phyloP scores from a whole-genome alignment of 805 yeast species.

The Wickerhamiella sorbophila region DNA sequence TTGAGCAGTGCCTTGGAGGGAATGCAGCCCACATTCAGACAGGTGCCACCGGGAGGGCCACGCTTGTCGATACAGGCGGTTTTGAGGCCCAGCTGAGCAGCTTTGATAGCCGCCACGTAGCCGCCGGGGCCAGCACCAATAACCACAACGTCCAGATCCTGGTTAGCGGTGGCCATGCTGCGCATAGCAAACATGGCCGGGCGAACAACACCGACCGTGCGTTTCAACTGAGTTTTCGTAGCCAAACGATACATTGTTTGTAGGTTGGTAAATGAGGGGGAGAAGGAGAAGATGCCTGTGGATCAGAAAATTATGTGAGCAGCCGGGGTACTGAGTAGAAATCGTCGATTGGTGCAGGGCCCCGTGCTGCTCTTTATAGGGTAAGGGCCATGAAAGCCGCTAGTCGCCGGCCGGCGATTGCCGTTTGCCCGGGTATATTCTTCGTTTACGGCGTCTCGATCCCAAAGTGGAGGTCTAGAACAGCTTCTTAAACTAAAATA shows the following conservation, averaged over 20 bases:
- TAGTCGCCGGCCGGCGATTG: too few species aligned
- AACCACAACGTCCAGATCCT: constrained; percentile 76
- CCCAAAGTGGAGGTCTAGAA: too few species aligned
- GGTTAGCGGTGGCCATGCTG: constrained; percentile 21
- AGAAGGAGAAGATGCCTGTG: not conserved
- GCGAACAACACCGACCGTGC: not conserved
- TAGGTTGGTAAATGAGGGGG: not conserved
- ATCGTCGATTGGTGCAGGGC: too few species aligned
- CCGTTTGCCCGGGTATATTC: too few species aligned
- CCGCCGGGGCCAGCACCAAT: constrained; percentile 99
- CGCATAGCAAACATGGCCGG: constrained; percentile 6
- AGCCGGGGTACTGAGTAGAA: too few species aligned
- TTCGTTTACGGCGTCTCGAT: too few species aligned
- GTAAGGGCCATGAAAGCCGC: too few species aligned
- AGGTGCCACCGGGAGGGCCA: constrained; percentile 94
- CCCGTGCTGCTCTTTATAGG: too few species aligned
- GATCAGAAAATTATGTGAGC: too few species aligned
- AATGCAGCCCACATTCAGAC: constrained; percentile 97
- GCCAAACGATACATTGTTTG: not conserved
- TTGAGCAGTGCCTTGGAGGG: constrained; percentile 93
- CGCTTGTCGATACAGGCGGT: constrained; percentile 97
- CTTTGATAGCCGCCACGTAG: constrained; percentile 96
- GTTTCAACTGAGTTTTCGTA: not conserved
- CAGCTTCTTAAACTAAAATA: too few species aligned
- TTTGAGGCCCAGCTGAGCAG: constrained; percentile 88